Evolutionary conservation across 331 rosid genomes (phyloP).

Genomic region (Quercus lobata): DNA sequence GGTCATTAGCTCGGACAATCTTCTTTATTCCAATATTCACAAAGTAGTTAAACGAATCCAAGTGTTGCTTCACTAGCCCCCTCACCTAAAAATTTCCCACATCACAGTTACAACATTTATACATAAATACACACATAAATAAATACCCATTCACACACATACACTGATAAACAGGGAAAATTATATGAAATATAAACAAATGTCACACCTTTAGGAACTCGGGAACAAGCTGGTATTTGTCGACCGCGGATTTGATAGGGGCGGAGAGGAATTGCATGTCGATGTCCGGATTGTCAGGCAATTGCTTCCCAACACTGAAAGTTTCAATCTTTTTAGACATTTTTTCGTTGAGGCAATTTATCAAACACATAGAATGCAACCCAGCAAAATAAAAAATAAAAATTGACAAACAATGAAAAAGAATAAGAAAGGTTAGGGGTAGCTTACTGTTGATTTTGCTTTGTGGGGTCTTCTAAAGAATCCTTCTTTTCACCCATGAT

Average conservation of each 20-base stretch:
- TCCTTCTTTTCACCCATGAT: constrained; percentile 18
- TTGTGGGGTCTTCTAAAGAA: not conserved
- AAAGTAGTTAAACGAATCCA: constrained; percentile 90
- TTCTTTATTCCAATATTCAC: constrained; percentile 64
- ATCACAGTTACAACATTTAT: not conserved
- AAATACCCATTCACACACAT: not conserved
- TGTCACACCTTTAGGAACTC: constrained; percentile 72
- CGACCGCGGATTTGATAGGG: constrained; percentile 74
- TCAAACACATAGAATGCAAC: not conserved
- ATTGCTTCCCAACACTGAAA: constrained; percentile 19
- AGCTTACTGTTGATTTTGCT: constrained; percentile 15
- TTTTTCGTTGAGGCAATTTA: not conserved
- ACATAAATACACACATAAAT: not conserved
- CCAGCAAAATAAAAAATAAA: not conserved
- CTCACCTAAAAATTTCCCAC: constrained; percentile 46
- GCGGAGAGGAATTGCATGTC: constrained; percentile 65
- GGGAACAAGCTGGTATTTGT: constrained; percentile 82
- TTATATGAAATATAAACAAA: not conserved
- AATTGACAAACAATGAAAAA: not conserved
- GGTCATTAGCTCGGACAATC: constrained; percentile 66
- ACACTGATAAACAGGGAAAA: not conserved
- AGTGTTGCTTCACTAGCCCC: constrained; percentile 90
- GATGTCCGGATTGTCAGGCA: constrained; percentile 24
- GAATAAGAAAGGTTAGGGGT: not conserved
- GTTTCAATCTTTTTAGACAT: not conserved